Base-by-base conservation (phyloP, 2,329 filamentous ascomycete genomes). In the Aspergillus carbonarius region DNA sequence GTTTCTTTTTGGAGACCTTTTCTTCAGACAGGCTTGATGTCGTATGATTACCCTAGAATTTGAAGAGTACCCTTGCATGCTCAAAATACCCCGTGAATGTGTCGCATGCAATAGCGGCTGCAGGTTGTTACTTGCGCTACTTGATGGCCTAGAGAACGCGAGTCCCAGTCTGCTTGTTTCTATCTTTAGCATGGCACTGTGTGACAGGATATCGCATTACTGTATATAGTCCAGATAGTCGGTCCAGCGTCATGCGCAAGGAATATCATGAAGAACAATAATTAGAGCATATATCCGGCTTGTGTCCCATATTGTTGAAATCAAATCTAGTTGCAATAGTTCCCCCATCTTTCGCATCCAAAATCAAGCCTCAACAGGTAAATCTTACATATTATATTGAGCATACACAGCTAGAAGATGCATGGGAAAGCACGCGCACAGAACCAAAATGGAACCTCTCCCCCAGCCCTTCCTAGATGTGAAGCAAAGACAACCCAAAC, bases 311-410 rank as follows among this genome's bases (percentile, higher is more conserved):
- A 30, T 48, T 9, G 15, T 48, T 48, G 44, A 27, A 48, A 30
- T 7, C 25, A 30, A 17, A 30, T 30, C 27, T 17, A 32, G 25
- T 30, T 30, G 44, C 44, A 5, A 30, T n/a, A 17, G 23, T 15
- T 30, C n/a, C 44, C n/a, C 27, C 17, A 17, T 48, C 44, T 12
- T 32, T 30, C n/a, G 44, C 25, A 30, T 48, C 44, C 44, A 25
- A 30, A 47, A 48, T 20, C 17, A 34, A 50, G 47, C 46, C 39
- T 39, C 27, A 32, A 54, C 23, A 34, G 48, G 57, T 62, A 60
- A 20, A 61, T 65, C 50, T 63, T 66, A 66, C 61, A 66, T 54
- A 60, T 60, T 63, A 59, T 58, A 60, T 59, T 53, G 57, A 58
- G 55, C 44, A 58, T 51, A 63, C 56, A 62, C 54, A 40, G 49